phyloP scores from a whole-genome alignment of 2,329 filamentous ascomycete species.

The Talaromyces atroroseus region DNA sequence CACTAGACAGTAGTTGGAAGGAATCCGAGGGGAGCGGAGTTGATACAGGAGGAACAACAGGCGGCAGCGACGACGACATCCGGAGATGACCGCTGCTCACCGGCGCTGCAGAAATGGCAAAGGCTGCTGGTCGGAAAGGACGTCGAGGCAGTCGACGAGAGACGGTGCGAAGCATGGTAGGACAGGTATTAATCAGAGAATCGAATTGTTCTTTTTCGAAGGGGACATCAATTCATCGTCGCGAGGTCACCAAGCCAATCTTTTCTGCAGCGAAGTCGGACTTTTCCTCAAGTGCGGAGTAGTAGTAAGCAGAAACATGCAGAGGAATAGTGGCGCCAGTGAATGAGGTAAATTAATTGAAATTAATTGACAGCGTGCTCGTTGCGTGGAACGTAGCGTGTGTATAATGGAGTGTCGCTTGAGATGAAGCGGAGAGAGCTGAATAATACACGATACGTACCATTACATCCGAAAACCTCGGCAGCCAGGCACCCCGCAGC shows the following conservation, averaged over 20 bases:
- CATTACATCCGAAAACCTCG: constrained; percentile 1
- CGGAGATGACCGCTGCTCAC: constrained; percentile 36
- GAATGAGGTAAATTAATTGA: too few species aligned
- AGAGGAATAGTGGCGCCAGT: too few species aligned
- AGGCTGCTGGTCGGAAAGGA: constrained; percentile 16
- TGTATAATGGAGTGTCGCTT: too few species aligned
- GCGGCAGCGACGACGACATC: constrained; percentile 52
- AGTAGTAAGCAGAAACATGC: neutral
- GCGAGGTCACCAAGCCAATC: neutral
- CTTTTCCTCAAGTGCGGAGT: neutral
- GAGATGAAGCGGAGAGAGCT: neutral
- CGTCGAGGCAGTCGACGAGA: constrained; percentile 34
- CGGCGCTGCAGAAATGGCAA: constrained; percentile 26
- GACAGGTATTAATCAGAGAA: neutral
- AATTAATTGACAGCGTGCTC: too few species aligned
- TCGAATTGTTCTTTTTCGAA: neutral
- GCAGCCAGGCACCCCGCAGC: neutral
- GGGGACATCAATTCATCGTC: neutral
- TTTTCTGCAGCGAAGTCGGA: neutral
- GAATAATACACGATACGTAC: neutral
- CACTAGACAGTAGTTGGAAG: constrained; percentile 77
- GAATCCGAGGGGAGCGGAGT: constrained; percentile 62
- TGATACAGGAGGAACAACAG: constrained; percentile 59
- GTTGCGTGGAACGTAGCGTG: too few species aligned
- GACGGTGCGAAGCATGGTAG: constrained; percentile 31